Base-by-base conservation (phyloP, 1,284 basidiomycete species). In the Fomes fomentarius region DNA sequence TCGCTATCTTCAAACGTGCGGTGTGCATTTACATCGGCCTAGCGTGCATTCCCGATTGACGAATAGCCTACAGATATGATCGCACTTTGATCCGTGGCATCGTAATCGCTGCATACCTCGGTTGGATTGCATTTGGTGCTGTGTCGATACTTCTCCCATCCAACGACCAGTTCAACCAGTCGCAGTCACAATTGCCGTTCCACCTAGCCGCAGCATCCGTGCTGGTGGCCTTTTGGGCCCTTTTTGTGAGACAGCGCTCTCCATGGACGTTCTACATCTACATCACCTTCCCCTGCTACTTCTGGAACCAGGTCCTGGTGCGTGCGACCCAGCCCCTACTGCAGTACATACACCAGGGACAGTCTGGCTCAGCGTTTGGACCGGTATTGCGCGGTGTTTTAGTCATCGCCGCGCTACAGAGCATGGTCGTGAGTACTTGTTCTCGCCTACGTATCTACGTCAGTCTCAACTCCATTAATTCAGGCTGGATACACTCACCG, bases 241-340 rank as follows among this genome's bases (percentile, higher is more conserved):
- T 82, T 9, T 93, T 95, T 63, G 75, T 74, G 19, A 54, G 84
- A 9, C 89, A 93, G 66, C 74, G 73, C 17, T 82, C 88, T 1
- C 88, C 91, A 0, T 80, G 77, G 78, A 85, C 85, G 3, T 92
- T 93, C 64, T 94, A 89, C 64, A 60, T 91, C 39, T 96, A 96
- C 67, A 77, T 86, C 31, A 71, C 78, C 1, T 93, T 93, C 57
- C 89, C 93, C 0, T 78, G 82, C 40, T 90, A 85, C 67, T 93
- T 94, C 67, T 94, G 88, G 88, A 75, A 79, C 31, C 76, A 80
- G 50, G 66, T 65, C 0, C 19, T 69, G 3, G 44, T 46, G 1
- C 62, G 55, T 4, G 72, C 70, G 0, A 38, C 66, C 21, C 67
- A 66, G 2, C 60, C 65, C 17, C 26, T 73, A 3, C 44, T 65